Base-by-base conservation (phyloP, 495 filamentous ascomycete genomes). In the Lepraria neglecta region DNA sequence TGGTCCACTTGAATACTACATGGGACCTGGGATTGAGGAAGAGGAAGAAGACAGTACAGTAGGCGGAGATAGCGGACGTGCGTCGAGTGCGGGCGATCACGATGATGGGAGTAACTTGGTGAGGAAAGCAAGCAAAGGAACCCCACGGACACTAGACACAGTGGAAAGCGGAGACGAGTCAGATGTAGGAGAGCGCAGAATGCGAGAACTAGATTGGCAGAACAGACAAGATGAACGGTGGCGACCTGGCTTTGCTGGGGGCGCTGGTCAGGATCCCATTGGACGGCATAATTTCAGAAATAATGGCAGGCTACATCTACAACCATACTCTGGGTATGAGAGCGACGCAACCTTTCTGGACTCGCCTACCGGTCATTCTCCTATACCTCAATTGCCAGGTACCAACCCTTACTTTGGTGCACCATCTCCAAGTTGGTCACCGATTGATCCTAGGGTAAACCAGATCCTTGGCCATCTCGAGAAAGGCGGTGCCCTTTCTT, bases 61-160 rank as follows among this genome's bases (percentile, higher is more conserved):
- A 47, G 65, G 70, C 59, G 55, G 53, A 47, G 66, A 59, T 61
- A 73, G 56, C 48, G 68, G 68, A 31, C 66, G 68, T 44, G 58
- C 59, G 4, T 66, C 65, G 30, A 44, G 58, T 33, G 76, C 75
- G 40, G 77, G 77, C 21, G 84, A 85, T 46, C 77, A 84, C 60
- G 77, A 74, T 17, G 84, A 89, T 54, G 79, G 83, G 56, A 80
- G 78, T 44, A 76, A 79, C 15, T 73, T 95, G 7, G 87, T 97
- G 6, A 77, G 91, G 66, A 87, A 83, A 68, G 91, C 87, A 28
- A 92, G 89, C 72, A 63, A 91, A 47, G 89, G 90, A 17, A 87
- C 87, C 67, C 80, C 83, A 66, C 84, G 83, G 9, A 89, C 85
- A 64, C 73, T 94, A 66, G 83, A 88, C 33, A 85, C 77, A 6